Evolutionary conservation across 306 rosid genomes (phyloP).

Genomic region (Prunus campanulata): DNA sequence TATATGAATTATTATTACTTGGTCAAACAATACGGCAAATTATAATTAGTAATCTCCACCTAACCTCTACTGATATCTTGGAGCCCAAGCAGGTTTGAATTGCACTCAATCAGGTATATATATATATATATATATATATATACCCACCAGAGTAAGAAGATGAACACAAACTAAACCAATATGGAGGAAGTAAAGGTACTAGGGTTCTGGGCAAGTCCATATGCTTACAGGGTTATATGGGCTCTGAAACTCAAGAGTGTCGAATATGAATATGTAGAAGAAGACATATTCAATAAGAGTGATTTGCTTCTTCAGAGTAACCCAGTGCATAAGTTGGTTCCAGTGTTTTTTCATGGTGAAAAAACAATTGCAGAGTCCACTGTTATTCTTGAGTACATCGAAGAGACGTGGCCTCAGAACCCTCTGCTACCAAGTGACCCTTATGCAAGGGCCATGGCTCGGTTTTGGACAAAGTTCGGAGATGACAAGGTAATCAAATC

Average conservation of each 20-base stretch:
- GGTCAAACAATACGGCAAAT: background rate
- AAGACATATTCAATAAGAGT: conserved; percentile 8
- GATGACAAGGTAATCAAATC: conserved; percentile 15
- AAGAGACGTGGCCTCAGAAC: conserved; percentile 14
- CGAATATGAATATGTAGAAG: background rate
- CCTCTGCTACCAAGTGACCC: conserved; percentile 20
- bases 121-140: background rate
- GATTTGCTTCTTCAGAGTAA: background rate
- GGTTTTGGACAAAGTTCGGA: conserved; percentile 12
- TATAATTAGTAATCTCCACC: background rate
- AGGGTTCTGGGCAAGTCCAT: conserved; percentile 16
- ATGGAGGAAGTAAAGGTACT: conserved; percentile 19
- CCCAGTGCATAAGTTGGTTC: conserved; percentile 9
- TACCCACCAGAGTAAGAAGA: background rate
- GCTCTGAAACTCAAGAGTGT: conserved; percentile 21
- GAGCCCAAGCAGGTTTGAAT: background rate
- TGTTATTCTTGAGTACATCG: conserved; percentile 12
- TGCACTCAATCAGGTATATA: background rate
- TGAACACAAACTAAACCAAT: background rate
- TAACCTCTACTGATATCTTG: background rate
- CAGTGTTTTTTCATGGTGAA: conserved; percentile 19
- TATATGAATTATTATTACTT: background rate
- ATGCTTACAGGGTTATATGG: conserved; percentile 2
- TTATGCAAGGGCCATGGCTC: background rate
- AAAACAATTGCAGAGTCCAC: background rate